Evolutionary conservation across 2,329 filamentous ascomycete genomes (phyloP), one percentile per base, ranked within the genome.

Genomic region (Pseudogymnoascus sp.): DNA sequence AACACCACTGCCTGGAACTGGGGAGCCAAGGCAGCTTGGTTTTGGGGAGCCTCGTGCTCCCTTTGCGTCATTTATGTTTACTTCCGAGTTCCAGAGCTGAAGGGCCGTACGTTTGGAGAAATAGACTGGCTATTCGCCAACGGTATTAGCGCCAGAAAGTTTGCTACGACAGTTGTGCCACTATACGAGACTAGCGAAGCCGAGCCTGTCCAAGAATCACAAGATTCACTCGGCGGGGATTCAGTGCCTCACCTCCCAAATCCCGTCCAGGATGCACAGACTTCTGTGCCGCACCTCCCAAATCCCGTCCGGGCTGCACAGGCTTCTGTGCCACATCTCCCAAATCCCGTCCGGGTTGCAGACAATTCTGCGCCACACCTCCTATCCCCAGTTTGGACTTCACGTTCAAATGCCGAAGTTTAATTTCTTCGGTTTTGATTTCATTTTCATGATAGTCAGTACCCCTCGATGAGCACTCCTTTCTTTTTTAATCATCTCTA

Each of bases 1-100:
- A 96, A 96, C 76, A 90, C 92, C 0, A 81, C 79, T 1, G 88
- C 85, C 0, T 96, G 92, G 92, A 79, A 95, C 74, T 96, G 91
- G 92, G 81, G 84, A 65, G 93, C 92, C 75, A 92, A 82, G 69
- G 83, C 90, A 0, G 90, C 90, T 37, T 93, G 94, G 76, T 72
- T 72, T 65, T 73, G 70, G 95, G 95, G 79, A 91, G 91, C 89
- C 75, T 82, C 80, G 87, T 85, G 12, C 68, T 72, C 77, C 42
- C 60, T 73, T 5, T 77, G 77, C 55, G 69, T 77, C 2, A 89
- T 87, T 0, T 86, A 90, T 62, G 93, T 89, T 75, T 93, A 85
- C 71, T 92, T 92, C 79, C 82, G 89, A 10, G 78, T 93, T 0
- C 92, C 92, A 0, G 91, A 96, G 72, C 90, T 92, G 0, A 78